Percentiles rank a stretch among this genome's conserved stretches.
Conservation (phyloP, 1,284 basidiomycete genomes). For the Ustilago cynodontis region DNA sequence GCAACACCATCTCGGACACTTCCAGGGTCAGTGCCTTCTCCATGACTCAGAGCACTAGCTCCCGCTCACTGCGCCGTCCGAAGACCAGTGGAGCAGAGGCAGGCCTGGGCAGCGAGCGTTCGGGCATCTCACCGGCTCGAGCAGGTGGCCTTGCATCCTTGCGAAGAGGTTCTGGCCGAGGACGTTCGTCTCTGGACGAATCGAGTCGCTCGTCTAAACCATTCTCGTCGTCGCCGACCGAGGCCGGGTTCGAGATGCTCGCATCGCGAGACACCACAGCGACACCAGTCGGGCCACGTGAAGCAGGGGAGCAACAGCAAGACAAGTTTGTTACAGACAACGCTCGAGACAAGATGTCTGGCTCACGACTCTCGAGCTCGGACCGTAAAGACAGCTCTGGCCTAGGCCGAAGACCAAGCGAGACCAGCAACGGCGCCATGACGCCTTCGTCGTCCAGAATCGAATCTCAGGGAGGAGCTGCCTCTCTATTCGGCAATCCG, state of each 20-base stretch:
- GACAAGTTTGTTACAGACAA: slow-evolving; percentile 1
- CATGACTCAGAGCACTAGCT: slow-evolving; percentile 20
- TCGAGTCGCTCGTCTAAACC: slow-evolving; percentile 18
- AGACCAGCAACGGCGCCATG: slow-evolving; percentile 24
- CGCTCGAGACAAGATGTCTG: not conserved
- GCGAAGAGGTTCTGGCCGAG: slow-evolving; percentile 7
- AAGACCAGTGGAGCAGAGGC: slow-evolving; percentile 38
- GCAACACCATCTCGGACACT: not conserved
- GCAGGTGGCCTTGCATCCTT: not conserved
- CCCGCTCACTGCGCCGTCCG: slow-evolving; percentile 32
- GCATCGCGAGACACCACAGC: slow-evolving; percentile 13
- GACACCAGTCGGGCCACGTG: slow-evolving; percentile 11
- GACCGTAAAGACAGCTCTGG: slow-evolving; percentile 17
- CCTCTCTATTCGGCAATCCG: slow-evolving; percentile 51
- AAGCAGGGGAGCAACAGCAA: slow-evolving; percentile 11
- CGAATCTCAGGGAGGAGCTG: slow-evolving; percentile 59
- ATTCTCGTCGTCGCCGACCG: slow-evolving; percentile 21
- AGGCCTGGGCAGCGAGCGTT: slow-evolving; percentile 19
- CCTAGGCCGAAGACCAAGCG: slow-evolving; percentile 35
- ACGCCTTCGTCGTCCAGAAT: slow-evolving; percentile 45
- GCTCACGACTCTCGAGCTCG: slow-evolving; percentile 7
- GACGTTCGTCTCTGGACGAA: slow-evolving; percentile 39
- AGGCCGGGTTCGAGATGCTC: slow-evolving; percentile 23
- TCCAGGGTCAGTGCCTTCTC: slow-evolving; percentile 6
- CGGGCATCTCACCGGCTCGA: not conserved